Evolutionary conservation across 1,284 basidiomycete species (phyloP), one percentile per base, ranked within the genome.

Genomic region (Hemileccinum hortonii): DNA sequence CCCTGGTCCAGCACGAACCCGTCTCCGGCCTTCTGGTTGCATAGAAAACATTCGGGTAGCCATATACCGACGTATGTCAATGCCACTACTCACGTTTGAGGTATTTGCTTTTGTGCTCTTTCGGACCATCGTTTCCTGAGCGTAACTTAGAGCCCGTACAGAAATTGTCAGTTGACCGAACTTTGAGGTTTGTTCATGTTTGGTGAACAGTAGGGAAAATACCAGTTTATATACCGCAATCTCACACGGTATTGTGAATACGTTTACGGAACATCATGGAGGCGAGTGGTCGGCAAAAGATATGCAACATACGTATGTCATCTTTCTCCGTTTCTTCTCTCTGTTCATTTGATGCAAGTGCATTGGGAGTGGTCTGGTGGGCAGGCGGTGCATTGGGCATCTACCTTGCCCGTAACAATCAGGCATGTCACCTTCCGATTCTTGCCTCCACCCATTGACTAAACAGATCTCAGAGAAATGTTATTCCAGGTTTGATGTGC

Each of bases 201-300:
- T 24, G 24, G 24, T 24, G 24, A 24, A 24, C 7, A 7, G 24
- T 24, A 24, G 24, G 24, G n/a, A n/a, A 12, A 4, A 24, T 41
- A 4, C 18, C 6, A 26, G 6, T 32, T 58, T 14, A 56, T 49
- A 24, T 44, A 19, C 26, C 9, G 38, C 36, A 21, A 37, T 35
- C 36, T 45, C 46, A 26, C 32, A 71, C 66, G 67, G 69, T 30
- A 47, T 58, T 78, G 87, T 98, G 53, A 98, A 98, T 63, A 95
- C 94, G 0, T 97, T 98, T 66, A 97, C 94, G 2, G 92, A 96
- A 65, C 92, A 94, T 65, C 88, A 83, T 51, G 92, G 92, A 21
- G 76, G 78, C 19, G 69, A 65, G 2, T 94, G 92, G 92, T 90
- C 90, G 10, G 87, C 88, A 57, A 95, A 96, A 69, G 92, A 97